Base-by-base conservation (phyloP, 2,329 filamentous ascomycete species). In the Sporothrix variecibatus region DNA sequence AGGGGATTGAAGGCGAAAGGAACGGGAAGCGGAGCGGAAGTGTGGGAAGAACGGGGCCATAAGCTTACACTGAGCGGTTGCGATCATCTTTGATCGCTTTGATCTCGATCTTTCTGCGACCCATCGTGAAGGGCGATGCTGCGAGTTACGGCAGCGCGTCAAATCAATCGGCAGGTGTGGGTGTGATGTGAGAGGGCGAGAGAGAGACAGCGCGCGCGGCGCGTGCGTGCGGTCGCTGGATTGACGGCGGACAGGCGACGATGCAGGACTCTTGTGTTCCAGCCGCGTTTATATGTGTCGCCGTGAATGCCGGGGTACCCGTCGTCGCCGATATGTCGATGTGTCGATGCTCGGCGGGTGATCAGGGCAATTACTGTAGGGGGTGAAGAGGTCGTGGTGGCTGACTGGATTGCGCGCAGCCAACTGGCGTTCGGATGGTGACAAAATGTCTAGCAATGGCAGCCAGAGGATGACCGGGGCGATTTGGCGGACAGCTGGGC, bases 1-100 rank as follows among this genome's bases (percentile, higher is more conserved):
- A 38, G 15, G 12, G 31, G 23, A 58, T 1, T 4, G 53, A 65
- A 72, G 70, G 71, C 65, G 49, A 17, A 8, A 67, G 28, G 31
- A 28, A 34, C 34, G 34, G 34, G 34, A 34, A 34, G 8, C 34
- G 34, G 34, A 56, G 23, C 23, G 26, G 26, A 56, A 49, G 43
- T 46, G 43, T 40, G 67, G n/a, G 17, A 43, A 68, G 70, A 23
- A 43, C 26, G 28, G 62, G 12, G 38, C 38, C 12, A n/a, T 43
- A 73, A 76, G 76, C 94, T 84, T 94, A 98, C 95, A 98, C 95
- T 80, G 95, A 97, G 82, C 95, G 94, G 82, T 98, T 98, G 80
- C 95, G 91, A 84, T 98, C 95, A 90, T 98, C 95, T 85, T 97
- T 98, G 88, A 98, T 98, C 79, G 95, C 94, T 86, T 98, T 98